phyloP scores from a whole-genome alignment of 371 early-diverging fungal genomes.

The Conidiobolus coronatus region DNA sequence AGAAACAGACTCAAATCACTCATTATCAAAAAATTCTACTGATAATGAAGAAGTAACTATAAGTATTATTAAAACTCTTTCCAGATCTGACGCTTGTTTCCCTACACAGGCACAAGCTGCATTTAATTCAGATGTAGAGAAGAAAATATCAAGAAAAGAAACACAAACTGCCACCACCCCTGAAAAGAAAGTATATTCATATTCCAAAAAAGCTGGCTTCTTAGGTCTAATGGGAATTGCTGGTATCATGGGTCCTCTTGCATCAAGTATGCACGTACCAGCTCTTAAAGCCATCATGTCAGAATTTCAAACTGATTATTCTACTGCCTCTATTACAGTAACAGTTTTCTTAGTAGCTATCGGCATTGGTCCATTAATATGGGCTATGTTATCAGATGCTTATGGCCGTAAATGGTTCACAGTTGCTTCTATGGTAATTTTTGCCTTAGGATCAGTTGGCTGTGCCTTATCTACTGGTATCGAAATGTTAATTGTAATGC shows the following conservation, averaged over 20 bases:
- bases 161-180: no score
- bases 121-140: no score
- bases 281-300: conserved; percentile 19
- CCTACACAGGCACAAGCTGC: no score
- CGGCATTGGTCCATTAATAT: conserved; percentile 35
- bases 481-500: conserved; percentile 24
- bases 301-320: conserved; percentile 19
- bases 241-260: conserved; percentile 7
- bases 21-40: no score
- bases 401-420: conserved; percentile 38
- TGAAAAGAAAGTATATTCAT: no score
- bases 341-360: conserved; percentile 25
- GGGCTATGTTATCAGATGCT: conserved; percentile 41
- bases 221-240: not conserved
- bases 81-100: no score
- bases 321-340: conserved; percentile 24
- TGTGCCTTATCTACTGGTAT: conserved; percentile 31
- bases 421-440: conserved; percentile 25
- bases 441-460: conserved; percentile 28
- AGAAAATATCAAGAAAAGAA: no score
- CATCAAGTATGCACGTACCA: conserved; percentile 15
- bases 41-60: no score
- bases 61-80: no score
- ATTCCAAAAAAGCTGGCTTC: not conserved
- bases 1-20: no score